Base-by-base conservation (phyloP, 2,329 filamentous ascomycete genomes). In the Epichloe sp. region DNA sequence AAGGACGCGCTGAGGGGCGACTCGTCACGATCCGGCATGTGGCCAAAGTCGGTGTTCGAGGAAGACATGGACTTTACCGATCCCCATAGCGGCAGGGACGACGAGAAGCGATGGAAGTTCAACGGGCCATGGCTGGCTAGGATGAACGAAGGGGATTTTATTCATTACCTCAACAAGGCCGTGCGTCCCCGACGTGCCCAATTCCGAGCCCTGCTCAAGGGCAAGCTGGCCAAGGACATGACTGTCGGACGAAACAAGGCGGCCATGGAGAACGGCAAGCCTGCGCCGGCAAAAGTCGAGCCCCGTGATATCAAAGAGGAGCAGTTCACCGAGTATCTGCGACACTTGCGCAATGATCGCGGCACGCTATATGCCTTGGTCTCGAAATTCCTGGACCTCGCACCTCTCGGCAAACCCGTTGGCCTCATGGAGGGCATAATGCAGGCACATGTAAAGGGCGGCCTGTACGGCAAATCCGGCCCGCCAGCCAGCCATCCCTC, bases 41-140 rank as follows among this genome's bases (percentile, higher is more conserved):
- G 64, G 52, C 64, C 62, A 44, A 72, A 66, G 57, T 82, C 78
- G 3, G 79, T 82, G 3, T 84, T 84, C 46, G 80, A 83, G 56
- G 72, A 78, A 54, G 68, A 73, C 35, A 65, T 71, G 58, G 80
- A 84, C 57, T 66, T 75, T 47, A 83, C 78, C 41, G 65, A 67
- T 31, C 57, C 72, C 26, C 59, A 63, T 42, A 53, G 60, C 15
- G 62, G 63, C 52, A 60, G 68, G 41, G 58, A 63, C 37, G 66
- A 69, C 47, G 72, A 74, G 54, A 71, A 70, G 57, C 73, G 81
- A 55, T 86, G 82, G 82, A 84, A 80, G 62, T 85, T 83, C 56
- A 67, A 68, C 26, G 82, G 82, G 0, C 82, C 82, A 3, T 85
- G 80, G 80, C 70, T 85, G 36, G 80, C 79, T 36, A 77, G 77